These are phyloP conservation scores for Mortierella antarctica DNA, from an alignment of 192 early-diverging fungal species.

Conservation along the genomic window DNA sequence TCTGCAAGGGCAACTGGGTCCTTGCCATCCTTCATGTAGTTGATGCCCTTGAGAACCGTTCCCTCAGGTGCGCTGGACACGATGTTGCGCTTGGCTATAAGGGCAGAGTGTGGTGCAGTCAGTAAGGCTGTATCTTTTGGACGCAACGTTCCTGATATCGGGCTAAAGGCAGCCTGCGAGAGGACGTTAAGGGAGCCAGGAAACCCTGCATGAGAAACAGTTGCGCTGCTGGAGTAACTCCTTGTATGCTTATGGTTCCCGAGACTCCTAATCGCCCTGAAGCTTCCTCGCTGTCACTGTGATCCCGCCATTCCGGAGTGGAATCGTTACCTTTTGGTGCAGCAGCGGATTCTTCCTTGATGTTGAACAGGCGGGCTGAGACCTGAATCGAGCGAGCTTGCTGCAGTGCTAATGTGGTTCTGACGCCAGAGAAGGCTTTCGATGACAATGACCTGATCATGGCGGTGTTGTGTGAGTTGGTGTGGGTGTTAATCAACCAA, in stretches of 20 bases:
- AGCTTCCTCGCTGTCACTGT: background rate
- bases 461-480: conserved; percentile 2
- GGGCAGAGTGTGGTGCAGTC: background rate
- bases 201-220: background rate
- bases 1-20: conserved; percentile 90
- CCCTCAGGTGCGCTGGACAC: conserved; percentile 75
- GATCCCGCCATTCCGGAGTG: background rate
- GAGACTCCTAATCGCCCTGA: too few species aligned
- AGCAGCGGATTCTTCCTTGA: conserved; percentile 28
- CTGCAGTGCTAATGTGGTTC: conserved; percentile 5
- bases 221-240: background rate
- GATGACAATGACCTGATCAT: conserved; percentile 46
- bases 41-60: conserved; percentile 86
- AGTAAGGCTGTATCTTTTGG: background rate
- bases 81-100: conserved; percentile 45
- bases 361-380: conserved; percentile 37
- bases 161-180: background rate
- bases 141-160: background rate
- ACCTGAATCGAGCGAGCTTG: conserved; percentile 48
- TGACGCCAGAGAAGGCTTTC: conserved; percentile 24
- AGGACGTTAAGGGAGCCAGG: background rate
- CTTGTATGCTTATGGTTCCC: too few species aligned
- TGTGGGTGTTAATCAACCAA: background rate
- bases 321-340: conserved; percentile 38
- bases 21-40: conserved; percentile 83